Evolutionary conservation across 495 filamentous ascomycete species (phyloP).

Genomic region (Neurospora pannonica): DNA sequence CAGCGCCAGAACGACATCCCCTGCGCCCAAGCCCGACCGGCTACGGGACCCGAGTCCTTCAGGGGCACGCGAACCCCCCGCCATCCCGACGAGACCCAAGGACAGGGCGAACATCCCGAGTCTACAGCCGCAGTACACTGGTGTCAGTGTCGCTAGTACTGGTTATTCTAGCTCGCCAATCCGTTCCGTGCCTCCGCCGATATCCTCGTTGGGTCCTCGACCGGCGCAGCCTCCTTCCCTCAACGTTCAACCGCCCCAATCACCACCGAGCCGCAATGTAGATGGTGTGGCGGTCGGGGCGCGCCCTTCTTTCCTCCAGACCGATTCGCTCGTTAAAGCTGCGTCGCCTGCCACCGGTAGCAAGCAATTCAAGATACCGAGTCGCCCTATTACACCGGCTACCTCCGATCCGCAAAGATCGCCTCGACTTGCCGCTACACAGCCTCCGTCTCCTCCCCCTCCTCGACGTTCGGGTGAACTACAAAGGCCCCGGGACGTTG

Average conservation of each 20-base stretch:
- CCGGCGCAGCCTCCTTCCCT: slow-evolving; percentile 56
- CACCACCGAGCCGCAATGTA: slow-evolving; percentile 49
- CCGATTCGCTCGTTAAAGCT: slow-evolving; percentile 38
- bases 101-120: slow-evolving; percentile 17
- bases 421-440: slow-evolving; percentile 27
- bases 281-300: slow-evolving; percentile 28
- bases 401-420: slow-evolving; percentile 34
- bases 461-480: slow-evolving; percentile 44
- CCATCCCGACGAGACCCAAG: slow-evolving; percentile 39
- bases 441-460: slow-evolving; percentile 46
- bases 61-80: slow-evolving; percentile 38
- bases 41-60: slow-evolving; percentile 40
- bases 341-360: slow-evolving; percentile 41
- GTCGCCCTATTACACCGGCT: slow-evolving; percentile 39
- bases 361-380: slow-evolving; percentile 44
- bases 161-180: slow-evolving; percentile 17
- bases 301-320: slow-evolving; percentile 29
- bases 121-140: slow-evolving; percentile 13
- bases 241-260: slow-evolving; percentile 63
- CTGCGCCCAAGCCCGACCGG: slow-evolving; percentile 28
- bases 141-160: slow-evolving; percentile 1
- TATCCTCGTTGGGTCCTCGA: slow-evolving; percentile 32
- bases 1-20: slow-evolving; percentile 24
- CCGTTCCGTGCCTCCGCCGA: slow-evolving; percentile 19
- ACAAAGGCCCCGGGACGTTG: slow-evolving; percentile 31